A percentile compares a stretch with the other conserved stretches of the same genome.
Conservation (phyloP, 805 yeast genomes). For the Barnettozyma siamensis region DNA sequence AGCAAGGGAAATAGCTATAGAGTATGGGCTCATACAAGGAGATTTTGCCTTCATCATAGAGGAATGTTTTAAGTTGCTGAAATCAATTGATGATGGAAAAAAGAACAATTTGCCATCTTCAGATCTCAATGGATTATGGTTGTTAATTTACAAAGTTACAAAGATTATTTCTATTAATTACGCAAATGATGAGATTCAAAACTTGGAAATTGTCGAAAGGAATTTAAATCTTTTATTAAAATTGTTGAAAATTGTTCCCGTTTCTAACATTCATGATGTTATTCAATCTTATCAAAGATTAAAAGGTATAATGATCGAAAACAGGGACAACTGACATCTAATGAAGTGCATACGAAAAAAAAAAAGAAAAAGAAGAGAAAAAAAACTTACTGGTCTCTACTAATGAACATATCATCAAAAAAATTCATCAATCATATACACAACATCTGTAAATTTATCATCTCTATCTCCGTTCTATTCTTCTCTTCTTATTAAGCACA, state of each 20-base stretch:
- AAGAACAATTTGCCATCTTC: background rate
- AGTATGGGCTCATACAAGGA: conserved; percentile 6
- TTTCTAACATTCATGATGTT: conserved; percentile 4
- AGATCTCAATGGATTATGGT: conserved; percentile 43
- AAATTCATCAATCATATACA: too few relatives aligned
- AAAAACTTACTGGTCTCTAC: too few relatives aligned
- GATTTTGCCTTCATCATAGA: conserved; percentile 6
- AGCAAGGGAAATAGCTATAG: conserved; percentile 5
- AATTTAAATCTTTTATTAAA: conserved; percentile 3
- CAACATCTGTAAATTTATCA: background rate
- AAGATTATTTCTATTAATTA: conserved; percentile 7
- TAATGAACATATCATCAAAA: too few relatives aligned
- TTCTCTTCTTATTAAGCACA: background rate
- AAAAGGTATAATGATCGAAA: background rate
- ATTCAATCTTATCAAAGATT: conserved; percentile 2
- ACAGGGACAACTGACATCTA: background rate
- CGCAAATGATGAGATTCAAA: conserved; percentile 4
- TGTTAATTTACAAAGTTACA: conserved; percentile 28
- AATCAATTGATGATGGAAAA: background rate
- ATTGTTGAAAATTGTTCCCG: conserved; percentile 7
- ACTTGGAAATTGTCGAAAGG: background rate
- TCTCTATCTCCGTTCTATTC: background rate
- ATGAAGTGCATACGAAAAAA: too few relatives aligned
- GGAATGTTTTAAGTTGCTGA: conserved; percentile 3
- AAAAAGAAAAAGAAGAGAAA: too few relatives aligned